Evolutionary conservation across 2,329 filamentous ascomycete species (phyloP), one percentile per base, ranked within the genome.

Genomic region (Amesomyces nigricolor): DNA sequence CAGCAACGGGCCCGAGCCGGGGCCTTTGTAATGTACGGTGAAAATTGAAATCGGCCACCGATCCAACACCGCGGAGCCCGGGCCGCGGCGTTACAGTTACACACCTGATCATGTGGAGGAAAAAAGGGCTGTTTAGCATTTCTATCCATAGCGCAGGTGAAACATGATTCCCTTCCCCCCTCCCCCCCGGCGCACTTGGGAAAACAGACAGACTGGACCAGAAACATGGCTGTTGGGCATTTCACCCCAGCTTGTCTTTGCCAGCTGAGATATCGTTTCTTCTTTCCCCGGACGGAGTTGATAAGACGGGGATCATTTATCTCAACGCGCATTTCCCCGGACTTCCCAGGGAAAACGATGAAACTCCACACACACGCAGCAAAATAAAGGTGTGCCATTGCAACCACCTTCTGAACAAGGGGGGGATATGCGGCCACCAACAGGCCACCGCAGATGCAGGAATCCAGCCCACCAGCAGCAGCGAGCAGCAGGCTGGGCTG

Each of bases 321-420:
- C 22, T 26, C 22, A 5, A 26, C 4, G 4, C 22, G 22, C 22
- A 26, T 26, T 26, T 26, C 22, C 22, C 22, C 22, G 22, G 22
- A 26, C 4, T 26, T 46, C 53, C 45, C 53, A 39, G 53, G 13
- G 35, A 6, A 19, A 8, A n/a, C 30, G 49, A 26, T 46, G 38
- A 16, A 49, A 47, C 50, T 50, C 51, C 29, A 39, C 35, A 22
- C 29, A 17, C 29, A 10, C 26, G 35, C 14, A 40, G 19, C 30
- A 17, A 40, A 43, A 17, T 35, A 19, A 51, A 30, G 4, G 45
- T 56, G 54, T 56, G 49, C 44, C 54, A 56, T 49, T 56, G 54
- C 54, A 39, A 39, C 49, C 39, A 39, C n/a, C 44, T 49, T 49
- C 3, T 7, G 45, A 22, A 48, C 54, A 56, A 30, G 54, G 48